Evolutionary conservation across 179 eudicot genomes (phyloP).

Genomic region (Heliamphora pulchella): DNA sequence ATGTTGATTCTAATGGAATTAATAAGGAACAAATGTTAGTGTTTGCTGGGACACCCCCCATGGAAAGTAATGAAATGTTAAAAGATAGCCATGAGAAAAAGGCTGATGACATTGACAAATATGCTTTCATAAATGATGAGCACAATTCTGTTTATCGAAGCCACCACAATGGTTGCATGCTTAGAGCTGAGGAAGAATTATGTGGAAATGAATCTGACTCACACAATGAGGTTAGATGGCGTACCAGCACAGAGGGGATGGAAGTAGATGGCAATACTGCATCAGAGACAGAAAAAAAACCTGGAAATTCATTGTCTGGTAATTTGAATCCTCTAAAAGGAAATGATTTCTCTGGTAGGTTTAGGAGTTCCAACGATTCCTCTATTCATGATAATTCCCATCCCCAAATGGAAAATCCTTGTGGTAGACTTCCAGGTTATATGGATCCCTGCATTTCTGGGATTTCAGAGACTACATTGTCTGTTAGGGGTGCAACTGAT

Average conservation of each 20-base stretch:
- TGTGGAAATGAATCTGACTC: slow-evolving; percentile 25
- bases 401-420: slow-evolving; percentile 26
- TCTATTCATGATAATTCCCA: slow-evolving; percentile 22
- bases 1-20: slow-evolving; percentile 40
- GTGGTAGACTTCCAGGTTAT: slow-evolving; percentile 23
- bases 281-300: slow-evolving; percentile 30
- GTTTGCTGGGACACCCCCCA: slow-evolving; percentile 25
- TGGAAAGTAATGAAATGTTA: slow-evolving; percentile 30
- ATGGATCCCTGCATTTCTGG: slow-evolving; percentile 7
- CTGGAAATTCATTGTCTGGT: slow-evolving; percentile 12
- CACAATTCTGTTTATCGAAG: slow-evolving; percentile 18
- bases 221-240: slow-evolving; percentile 29
- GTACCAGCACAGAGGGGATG: slow-evolving; percentile 24
- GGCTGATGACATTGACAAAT: slow-evolving; percentile 22
- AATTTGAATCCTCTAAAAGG: slow-evolving; percentile 10
- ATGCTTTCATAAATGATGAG: slow-evolving; percentile 28
- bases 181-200: slow-evolving; percentile 33
- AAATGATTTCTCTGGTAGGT: slow-evolving; percentile 15
- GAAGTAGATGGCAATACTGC: slow-evolving; percentile 27
- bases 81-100: slow-evolving; percentile 30
- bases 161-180: slow-evolving; percentile 31
- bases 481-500: slow-evolving; percentile 1
- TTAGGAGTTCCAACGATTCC: slow-evolving; percentile 28
- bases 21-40: slow-evolving; percentile 30
- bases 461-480: background rate